A percentile compares a stretch with the other conserved stretches of the same genome.
Conservation (phyloP, 2,329 filamentous ascomycete species). For the Penicillium sclerotigenum region DNA sequence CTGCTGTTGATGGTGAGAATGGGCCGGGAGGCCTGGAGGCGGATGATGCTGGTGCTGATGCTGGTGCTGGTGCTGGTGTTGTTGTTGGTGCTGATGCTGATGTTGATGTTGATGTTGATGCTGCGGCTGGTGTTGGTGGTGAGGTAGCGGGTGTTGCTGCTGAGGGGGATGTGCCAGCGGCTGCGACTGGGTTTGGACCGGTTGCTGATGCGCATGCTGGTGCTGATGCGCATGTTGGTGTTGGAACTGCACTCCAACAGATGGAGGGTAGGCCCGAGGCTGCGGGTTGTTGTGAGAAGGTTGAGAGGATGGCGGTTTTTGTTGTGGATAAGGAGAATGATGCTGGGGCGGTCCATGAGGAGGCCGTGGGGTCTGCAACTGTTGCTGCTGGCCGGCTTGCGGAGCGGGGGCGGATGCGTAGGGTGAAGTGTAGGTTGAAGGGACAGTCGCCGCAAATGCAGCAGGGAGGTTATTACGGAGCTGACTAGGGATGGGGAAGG, state of each 20-base stretch:
- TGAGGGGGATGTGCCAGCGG: slow-evolving; percentile 16
- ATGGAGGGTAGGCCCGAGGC: slow-evolving; percentile 19
- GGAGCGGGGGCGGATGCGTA: slow-evolving; percentile 40
- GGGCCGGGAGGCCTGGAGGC: slow-evolving; percentile 16
- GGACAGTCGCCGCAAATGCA: slow-evolving; percentile 37
- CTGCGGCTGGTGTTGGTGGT: slow-evolving; percentile 4
- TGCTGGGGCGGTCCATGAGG: slow-evolving; percentile 23
- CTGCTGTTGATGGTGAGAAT: slow-evolving; percentile 20
- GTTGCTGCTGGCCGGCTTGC: slow-evolving; percentile 32
- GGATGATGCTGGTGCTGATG: slow-evolving; percentile 25
- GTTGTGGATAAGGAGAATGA: slow-evolving; percentile 24
- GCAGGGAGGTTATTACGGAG: slow-evolving; percentile 41
- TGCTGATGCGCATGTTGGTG: slow-evolving; percentile 19
- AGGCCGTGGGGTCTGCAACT: slow-evolving; percentile 26
- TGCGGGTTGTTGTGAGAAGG: slow-evolving; percentile 21
- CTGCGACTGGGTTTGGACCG: slow-evolving; percentile 14
- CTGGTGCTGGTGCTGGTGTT: slow-evolving; percentile 19
- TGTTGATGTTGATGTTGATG: slow-evolving; percentile 16
- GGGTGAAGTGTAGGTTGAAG: slow-evolving; percentile 42
- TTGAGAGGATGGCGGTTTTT: slow-evolving; percentile 20
- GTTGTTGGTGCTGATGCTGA: slow-evolving; percentile 25
- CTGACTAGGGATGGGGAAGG: slow-evolving; percentile 37
- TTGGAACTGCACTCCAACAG: slow-evolving; percentile 17
- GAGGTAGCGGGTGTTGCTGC: slow-evolving; percentile 7
- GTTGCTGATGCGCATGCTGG: slow-evolving; percentile 14